Evolutionary conservation across 495 filamentous ascomycete genomes (phyloP).

Genomic region (Rusavskia elegans): DNA sequence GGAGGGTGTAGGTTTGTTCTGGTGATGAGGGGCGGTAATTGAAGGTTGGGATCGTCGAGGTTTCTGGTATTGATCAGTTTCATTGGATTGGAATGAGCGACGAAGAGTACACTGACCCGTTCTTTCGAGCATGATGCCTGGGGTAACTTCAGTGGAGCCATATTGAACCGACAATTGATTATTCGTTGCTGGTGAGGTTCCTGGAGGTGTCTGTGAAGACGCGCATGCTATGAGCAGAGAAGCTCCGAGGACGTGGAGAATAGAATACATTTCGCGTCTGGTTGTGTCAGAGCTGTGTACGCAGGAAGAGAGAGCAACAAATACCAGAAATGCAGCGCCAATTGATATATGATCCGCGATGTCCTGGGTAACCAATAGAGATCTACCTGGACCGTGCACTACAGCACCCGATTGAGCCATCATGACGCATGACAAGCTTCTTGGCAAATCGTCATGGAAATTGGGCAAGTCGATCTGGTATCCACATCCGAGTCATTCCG

Average conservation of each 20-base stretch:
- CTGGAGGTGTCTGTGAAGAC: constrained; percentile 1
- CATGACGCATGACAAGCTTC: no score
- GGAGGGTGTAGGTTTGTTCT: not conserved
- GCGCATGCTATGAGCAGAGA: not conserved
- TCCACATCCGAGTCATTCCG: no score
- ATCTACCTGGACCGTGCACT: no score
- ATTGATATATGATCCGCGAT: no score
- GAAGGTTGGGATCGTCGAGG: constrained; percentile 1
- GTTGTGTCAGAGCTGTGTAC: not conserved
- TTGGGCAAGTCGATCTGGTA: no score
- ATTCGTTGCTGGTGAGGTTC: constrained; percentile 1
- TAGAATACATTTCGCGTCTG: not conserved
- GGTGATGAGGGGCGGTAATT: not conserved
- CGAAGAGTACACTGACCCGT: not conserved
- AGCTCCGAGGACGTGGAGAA: not conserved
- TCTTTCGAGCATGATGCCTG: constrained; percentile 1
- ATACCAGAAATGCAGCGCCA: no score
- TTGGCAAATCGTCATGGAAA: no score
- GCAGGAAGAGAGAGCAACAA: no score
- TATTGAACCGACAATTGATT: not conserved
- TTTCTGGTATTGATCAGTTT: not conserved
- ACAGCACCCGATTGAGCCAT: no score
- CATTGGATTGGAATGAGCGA: not conserved
- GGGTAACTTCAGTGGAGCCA: constrained; percentile 2
- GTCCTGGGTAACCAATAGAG: no score